phyloP scores from a whole-genome alignment of 2,329 filamentous ascomycete species.

The Nigrospora oryzae region DNA sequence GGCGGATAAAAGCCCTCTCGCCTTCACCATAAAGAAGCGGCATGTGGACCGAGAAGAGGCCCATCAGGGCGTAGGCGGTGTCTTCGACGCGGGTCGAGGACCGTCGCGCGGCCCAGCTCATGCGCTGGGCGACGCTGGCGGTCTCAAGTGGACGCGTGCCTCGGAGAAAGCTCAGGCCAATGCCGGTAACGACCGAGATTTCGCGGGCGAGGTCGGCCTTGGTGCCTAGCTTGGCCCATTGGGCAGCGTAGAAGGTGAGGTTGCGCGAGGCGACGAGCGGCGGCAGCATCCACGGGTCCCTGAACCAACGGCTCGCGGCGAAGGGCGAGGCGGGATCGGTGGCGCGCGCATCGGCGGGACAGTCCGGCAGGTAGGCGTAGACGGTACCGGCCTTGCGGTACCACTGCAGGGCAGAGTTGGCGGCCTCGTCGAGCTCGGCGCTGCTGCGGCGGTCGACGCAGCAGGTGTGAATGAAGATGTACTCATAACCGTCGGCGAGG shows the following conservation, averaged over 20 bases:
- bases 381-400: background rate
- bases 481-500: background rate
- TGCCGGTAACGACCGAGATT: too few relatives aligned
- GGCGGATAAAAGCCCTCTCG: background rate
- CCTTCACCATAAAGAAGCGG: conserved; percentile 1
- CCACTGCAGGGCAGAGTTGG: background rate
- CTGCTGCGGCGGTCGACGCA: background rate
- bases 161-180: too few relatives aligned
- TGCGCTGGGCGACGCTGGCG: background rate
- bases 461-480: background rate
- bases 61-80: background rate
- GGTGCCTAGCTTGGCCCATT: too few relatives aligned
- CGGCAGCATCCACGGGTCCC: too few relatives aligned
- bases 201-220: too few relatives aligned
- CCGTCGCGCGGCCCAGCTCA: background rate
- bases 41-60: background rate
- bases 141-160: too few relatives aligned
- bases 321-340: too few relatives aligned
- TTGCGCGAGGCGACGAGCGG: too few relatives aligned
- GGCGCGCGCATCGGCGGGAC: too few relatives aligned
- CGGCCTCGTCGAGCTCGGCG: background rate
- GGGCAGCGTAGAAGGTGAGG: too few relatives aligned
- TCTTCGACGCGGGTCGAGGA: background rate
- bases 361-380: background rate
- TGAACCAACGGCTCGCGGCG: too few relatives aligned